Base-by-base conservation (phyloP, 179 eudicot species). In the Amaranthus tricolor region DNA sequence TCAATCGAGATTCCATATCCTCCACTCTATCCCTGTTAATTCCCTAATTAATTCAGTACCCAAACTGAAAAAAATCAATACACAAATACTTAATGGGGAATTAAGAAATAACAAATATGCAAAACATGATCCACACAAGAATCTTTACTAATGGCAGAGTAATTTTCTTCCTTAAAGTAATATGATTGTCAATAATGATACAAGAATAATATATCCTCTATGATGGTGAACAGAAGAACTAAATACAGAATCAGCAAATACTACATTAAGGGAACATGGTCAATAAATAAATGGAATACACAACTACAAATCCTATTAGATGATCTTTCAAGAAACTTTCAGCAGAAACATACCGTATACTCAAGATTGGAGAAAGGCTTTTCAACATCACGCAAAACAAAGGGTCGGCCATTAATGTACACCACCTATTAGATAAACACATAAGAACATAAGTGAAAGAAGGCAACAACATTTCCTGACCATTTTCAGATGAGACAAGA, bases 301-400 rank as follows among this genome's bases (percentile, higher is more conserved):
- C 15, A 20, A 3, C 62, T 59, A 20, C 62, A 59, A 56, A 7
- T n/a, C 16, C 14, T 55, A 16, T 14, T 9, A 9, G 19, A 55
- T 56, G 40, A 31, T 31, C 40, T 31, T 31, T 31, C 40, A 31
- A 31, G 40, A 31, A 31, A 31, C 3, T 1, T 40, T 54, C 55
- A 9, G 48, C 40, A 17, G 66, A 66, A 66, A 78, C 96, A 66
- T 76, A 94, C 98, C 96, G 98, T 94, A 85, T 94, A 92, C 81
- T 94, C 97, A 77, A 94, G 90, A 84, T 94, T 94, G 60, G 98
- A 90, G 83, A 94, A 94, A 48, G 98, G 98, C 73, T 88, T 91
- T 83, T 94, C 98, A 19, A 92, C 97, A 71, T 94, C 98, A 76
- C 98, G 98, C 83, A 94, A 88, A 67, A 94, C 98, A 89, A 94